Conservation (phyloP, 768 basidiomycete genomes). For the Psilocybe sp. region DNA sequence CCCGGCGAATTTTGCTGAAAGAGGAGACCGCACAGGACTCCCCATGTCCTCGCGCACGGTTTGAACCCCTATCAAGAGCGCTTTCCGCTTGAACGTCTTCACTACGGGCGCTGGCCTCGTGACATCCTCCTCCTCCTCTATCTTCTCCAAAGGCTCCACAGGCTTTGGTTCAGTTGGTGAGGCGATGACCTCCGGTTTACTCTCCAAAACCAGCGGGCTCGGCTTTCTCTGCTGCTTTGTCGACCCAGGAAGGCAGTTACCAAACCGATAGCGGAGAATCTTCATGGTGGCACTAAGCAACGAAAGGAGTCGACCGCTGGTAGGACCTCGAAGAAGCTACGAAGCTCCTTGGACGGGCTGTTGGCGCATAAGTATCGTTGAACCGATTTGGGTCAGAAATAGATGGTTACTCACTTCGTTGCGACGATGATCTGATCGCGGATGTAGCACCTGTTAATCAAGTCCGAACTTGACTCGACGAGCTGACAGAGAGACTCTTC, state of each 20-base stretch:
- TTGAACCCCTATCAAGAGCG: slow-evolving; percentile 35
- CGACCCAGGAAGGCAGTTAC: not conserved
- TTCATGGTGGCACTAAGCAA: not conserved
- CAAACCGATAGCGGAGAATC: not conserved
- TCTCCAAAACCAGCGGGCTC: not conserved
- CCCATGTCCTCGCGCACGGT: slow-evolving; percentile 16
- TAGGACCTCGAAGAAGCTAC: too few relatives aligned
- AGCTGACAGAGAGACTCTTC: too few relatives aligned
- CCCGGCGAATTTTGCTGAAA: not conserved
- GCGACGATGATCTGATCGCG: too few relatives aligned
- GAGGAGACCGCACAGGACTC: not conserved
- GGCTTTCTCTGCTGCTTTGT: not conserved
- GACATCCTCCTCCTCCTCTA: not conserved
- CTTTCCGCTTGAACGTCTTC: slow-evolving; percentile 24
- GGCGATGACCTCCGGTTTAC: not conserved
- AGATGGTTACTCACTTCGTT: too few relatives aligned
- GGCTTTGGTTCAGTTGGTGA: too few relatives aligned
- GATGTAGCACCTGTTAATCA: too few relatives aligned
- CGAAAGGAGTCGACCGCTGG: too few relatives aligned
- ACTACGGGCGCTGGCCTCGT: not conserved
- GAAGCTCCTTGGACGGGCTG: too few relatives aligned
- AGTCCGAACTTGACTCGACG: too few relatives aligned
- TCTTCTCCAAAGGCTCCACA: too few relatives aligned
- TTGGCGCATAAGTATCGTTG: too few relatives aligned
- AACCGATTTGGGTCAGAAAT: too few relatives aligned